Base-by-base conservation (phyloP, 2,329 filamentous ascomycete species). In the Colletotrichum nymphaeae region DNA sequence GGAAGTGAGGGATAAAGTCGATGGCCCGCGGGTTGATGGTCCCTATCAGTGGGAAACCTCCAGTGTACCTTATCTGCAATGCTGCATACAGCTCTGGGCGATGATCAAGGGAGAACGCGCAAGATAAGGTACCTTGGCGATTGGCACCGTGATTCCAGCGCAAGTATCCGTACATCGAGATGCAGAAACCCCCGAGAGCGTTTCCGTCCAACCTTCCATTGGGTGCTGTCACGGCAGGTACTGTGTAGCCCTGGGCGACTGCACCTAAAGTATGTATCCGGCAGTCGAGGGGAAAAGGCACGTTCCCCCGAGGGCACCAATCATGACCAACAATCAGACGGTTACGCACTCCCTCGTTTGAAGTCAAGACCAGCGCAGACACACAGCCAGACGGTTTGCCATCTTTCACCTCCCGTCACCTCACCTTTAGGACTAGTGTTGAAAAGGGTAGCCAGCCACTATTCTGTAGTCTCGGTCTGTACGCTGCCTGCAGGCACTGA, bases 281-380 rank as follows among this genome's bases (percentile, higher is more conserved):
- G 19, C 19, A 49, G 19, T 49, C 42, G 16, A 49, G 42, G 19
- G 42, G 19, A 19, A 49, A n/a, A 49, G 42, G 42, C 42, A 49
- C 42, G 42, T 49, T 49, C 42, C 42, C 42, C 19, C 42, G 32
- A 32, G 22, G 26, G 37, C 22, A 22, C 22, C 62, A 64, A 37
- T 64, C 49, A 55, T 35, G n/a, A 8, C 26, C 62, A 55, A 53
- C 32, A 16, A 57, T 57, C 52, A 65, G 63, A 65, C 53, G 63
- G 63, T 65, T 65, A 65, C 63, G 63, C 55, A 65, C 46, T 57
- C 35, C 52, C 52, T 49, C 14, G 63, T 65, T 65, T 65, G 63
- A 65, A 56, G 63, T 46, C 26, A 19, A 57, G 63, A 22, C 42
- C 37, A n/a, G 37, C 49, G 42, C 16, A 52, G 59, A 62, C 30